Base-by-base conservation (phyloP, 2,329 filamentous ascomycete species). In the Thielaviopsis punctulata region DNA sequence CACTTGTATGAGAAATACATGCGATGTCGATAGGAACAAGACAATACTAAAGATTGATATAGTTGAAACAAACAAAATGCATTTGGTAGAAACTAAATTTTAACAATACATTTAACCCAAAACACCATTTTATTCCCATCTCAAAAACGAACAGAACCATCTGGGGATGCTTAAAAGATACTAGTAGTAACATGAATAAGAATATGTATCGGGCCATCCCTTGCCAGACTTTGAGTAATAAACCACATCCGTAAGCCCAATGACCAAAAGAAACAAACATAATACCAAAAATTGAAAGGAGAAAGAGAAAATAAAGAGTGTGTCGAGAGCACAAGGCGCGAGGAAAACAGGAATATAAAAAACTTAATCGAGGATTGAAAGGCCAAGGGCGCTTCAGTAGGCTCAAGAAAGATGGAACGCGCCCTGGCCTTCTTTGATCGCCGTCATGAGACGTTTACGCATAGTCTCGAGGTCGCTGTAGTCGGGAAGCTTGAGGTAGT, bases 401-500 rank as follows among this genome's bases (percentile, higher is more conserved):
- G 10, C 44, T 58, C 75, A 95, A 56, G 89, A 95, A 58, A 98
- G 73, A 68, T 96, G 92, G 76, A 98, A 98, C 56, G 93, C 92
- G 25, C 92, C 92, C 65, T 98, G 92, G 22, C 92, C 92, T 70
- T 98, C 93, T 65, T 80, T 85, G 64, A 95, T 94, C 23, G 92
- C 93, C 58, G 82, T 83, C 58, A 77, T 80, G 51, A 98, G 73
- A 65, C 86, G 86, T 63, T 83, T 77, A 62, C 76, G 82, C 67
- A 98, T 79, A 49, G 83, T 74, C 1, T 86, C 77, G 56, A 94
- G 69, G 59, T 71, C 80, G 58, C 81, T 90, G 68, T 98, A 98
- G 66, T 98, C 87, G 19, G 92, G 92, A 62, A 98, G 76, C 69
- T 98, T 98, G 61, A 98, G 79, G 65, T 98, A 98, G 67, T 98